These are phyloP conservation scores for Linderniella brevidens DNA, from an alignment of 257 asterid species.

Conservation along the genomic window DNA sequence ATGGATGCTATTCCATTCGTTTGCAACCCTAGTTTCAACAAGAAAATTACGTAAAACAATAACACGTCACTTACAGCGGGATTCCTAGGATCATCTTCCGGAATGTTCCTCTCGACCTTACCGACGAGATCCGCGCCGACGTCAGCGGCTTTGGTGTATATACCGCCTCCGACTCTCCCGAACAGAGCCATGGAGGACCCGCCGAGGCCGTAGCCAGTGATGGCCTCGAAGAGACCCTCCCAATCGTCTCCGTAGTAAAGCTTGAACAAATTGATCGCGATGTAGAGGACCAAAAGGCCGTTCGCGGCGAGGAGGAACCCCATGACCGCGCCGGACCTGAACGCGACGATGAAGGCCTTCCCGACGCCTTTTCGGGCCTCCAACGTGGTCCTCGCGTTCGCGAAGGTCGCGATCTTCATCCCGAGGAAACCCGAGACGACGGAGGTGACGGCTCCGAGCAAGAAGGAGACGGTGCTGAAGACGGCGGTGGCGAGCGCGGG, in stretches of 20 bases:
- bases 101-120: slow-evolving; percentile 39
- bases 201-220: slow-evolving; percentile 86
- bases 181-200: slow-evolving; percentile 92
- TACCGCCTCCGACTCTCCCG: slow-evolving; percentile 94
- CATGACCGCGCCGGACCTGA: slow-evolving; percentile 83
- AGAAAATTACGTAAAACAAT: slow-evolving; percentile 1
- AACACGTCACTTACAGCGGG: slow-evolving; percentile 34
- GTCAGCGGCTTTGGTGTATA: slow-evolving; percentile 60
- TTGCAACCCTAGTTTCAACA: background rate
- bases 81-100: slow-evolving; percentile 47
- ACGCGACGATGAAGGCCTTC: slow-evolving; percentile 42
- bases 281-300: slow-evolving; percentile 69
- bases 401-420: slow-evolving; percentile 88
- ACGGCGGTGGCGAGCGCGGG: slow-evolving; percentile 75
- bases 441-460: slow-evolving; percentile 84
- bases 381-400: slow-evolving; percentile 82
- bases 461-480: slow-evolving; percentile 63
- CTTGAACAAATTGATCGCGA: slow-evolving; percentile 66
- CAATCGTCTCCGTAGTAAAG: slow-evolving; percentile 76
- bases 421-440: slow-evolving; percentile 84
- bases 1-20: too few relatives aligned
- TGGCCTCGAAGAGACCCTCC: slow-evolving; percentile 88
- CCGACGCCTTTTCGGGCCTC: slow-evolving; percentile 90
- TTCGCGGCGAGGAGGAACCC: slow-evolving; percentile 89
- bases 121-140: slow-evolving; percentile 52